Evolutionary conservation across 768 basidiomycete genomes (phyloP).

Genomic region (Kwoniella botswanensis): DNA sequence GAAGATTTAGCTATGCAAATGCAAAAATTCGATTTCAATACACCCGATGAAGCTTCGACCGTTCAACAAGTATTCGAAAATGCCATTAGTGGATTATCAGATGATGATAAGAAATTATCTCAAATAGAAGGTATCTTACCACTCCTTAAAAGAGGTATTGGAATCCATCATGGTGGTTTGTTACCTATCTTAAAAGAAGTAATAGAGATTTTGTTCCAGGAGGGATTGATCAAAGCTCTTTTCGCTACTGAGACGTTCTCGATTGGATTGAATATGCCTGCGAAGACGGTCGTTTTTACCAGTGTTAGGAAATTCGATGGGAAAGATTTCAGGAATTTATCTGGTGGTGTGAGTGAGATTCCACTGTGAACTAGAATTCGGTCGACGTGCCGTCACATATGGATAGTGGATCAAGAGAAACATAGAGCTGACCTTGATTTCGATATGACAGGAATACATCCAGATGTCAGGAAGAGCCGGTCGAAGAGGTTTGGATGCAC

Average conservation of each 20-base stretch:
- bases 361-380: background rate
- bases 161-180: constrained; percentile 97
- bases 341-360: constrained; percentile 59
- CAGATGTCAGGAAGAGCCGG: constrained; percentile 99
- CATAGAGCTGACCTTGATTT: background rate
- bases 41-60: constrained; percentile 85
- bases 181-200: constrained; percentile 98
- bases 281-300: constrained; percentile 98
- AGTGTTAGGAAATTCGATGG: constrained; percentile 95
- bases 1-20: constrained; percentile 87
- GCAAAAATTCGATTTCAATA: constrained; percentile 95
- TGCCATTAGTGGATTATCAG: constrained; percentile 84
- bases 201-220: constrained; percentile 98
- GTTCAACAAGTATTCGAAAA: constrained; percentile 89
- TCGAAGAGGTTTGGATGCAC: constrained; percentile 92
- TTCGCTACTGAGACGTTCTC: constrained; percentile 90
- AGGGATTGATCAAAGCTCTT: constrained; percentile 94
- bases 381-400: too few relatives aligned
- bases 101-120: constrained; percentile 84
- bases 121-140: constrained; percentile 93
- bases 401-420: too few relatives aligned
- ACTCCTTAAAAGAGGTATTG: constrained; percentile 89
- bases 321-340: constrained; percentile 87
- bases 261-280: constrained; percentile 88
- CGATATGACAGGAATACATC: constrained; percentile 80